Evolutionary conservation across 2,329 filamentous ascomycete species (phyloP), one percentile per base, ranked within the genome.

Genomic region (Hypoxylon sp.): DNA sequence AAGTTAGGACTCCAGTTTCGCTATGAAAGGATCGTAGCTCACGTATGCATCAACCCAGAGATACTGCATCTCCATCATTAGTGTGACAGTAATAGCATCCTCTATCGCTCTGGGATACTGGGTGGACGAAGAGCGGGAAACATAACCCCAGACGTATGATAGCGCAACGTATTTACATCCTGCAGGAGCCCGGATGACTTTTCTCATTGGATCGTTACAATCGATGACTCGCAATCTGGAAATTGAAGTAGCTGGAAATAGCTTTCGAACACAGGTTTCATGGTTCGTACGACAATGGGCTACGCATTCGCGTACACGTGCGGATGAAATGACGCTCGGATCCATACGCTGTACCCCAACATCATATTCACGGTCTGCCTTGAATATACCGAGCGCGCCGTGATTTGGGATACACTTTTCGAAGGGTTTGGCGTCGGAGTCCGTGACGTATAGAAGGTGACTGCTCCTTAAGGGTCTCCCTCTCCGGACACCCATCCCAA

Each of bases 41-140:
- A 47, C 52, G 17, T 47, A 20, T 5, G 39, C 39, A 47, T 55
- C 52, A 17, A 55, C 52, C 52, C 52, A 55, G 20, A 55, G 52
- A 28, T 55, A 47, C 44, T 8, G 52, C 6, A 55, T 4, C 30
- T 26, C 43, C 52, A 55, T 54, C 26, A 15, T 32, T 22, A 44
- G 8, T 2, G 51, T 46, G 5, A 28, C 51, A 10, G 30, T n/a
- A 19, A 54, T 54, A 34, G 51, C 37, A 46, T 54, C 51, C 7
- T 43, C 2, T 19, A 54, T 24, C 6, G 46, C 51, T 8, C 4
- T 41, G 2, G 37, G 17, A 17, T 41, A 41, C 5, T 8, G 15
- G 37, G 15, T 17, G 15, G 37, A 17, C 5, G 37, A 41, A 3
- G 37, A 17, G 37, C 17, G 17, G 7, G 37, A 41, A 51, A 10